Conservation (phyloP, 2,329 filamentous ascomycete species). For the Sarocladium oryzae region DNA sequence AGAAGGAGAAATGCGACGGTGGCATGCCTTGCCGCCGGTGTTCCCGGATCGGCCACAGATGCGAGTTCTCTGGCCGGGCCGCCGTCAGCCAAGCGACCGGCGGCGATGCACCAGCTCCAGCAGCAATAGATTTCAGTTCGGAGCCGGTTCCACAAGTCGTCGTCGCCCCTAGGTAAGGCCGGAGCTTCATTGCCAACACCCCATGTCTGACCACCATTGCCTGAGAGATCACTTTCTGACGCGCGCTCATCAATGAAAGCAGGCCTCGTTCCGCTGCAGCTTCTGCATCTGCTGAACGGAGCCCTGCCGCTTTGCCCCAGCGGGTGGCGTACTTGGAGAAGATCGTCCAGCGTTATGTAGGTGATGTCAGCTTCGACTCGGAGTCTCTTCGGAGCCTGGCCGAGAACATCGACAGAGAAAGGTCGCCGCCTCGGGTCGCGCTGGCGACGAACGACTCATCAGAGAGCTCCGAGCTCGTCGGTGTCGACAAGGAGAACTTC, state of each 20-base stretch:
- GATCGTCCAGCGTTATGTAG: constrained; percentile 39
- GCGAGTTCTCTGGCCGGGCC: constrained; percentile 30
- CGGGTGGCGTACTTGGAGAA: constrained; percentile 33
- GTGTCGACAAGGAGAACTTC: constrained; percentile 30
- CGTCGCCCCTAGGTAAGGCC: too few relatives aligned
- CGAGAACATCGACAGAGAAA: constrained; percentile 32
- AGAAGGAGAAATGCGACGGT: constrained; percentile 52
- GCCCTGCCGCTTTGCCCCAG: too few relatives aligned
- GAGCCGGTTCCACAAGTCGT: too few relatives aligned
- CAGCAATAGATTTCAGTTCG: too few relatives aligned
- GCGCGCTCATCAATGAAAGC: too few relatives aligned
- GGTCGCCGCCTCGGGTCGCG: constrained; percentile 11
- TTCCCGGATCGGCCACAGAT: constrained; percentile 42
- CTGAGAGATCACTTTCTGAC: too few relatives aligned
- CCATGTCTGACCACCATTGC: too few relatives aligned
- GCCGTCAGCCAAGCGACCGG: background rate
- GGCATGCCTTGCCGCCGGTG: constrained; percentile 49
- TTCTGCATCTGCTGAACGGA: constrained; percentile 9
- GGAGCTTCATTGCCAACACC: too few relatives aligned
- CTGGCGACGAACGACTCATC: too few relatives aligned
- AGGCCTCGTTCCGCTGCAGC: background rate
- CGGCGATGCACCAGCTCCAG: too few relatives aligned
- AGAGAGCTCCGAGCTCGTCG: constrained; percentile 9
- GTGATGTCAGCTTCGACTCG: constrained; percentile 21
- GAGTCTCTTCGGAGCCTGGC: constrained; percentile 30